Conservation (phyloP, 768 basidiomycete genomes). For the Tylopilus balloui region DNA sequence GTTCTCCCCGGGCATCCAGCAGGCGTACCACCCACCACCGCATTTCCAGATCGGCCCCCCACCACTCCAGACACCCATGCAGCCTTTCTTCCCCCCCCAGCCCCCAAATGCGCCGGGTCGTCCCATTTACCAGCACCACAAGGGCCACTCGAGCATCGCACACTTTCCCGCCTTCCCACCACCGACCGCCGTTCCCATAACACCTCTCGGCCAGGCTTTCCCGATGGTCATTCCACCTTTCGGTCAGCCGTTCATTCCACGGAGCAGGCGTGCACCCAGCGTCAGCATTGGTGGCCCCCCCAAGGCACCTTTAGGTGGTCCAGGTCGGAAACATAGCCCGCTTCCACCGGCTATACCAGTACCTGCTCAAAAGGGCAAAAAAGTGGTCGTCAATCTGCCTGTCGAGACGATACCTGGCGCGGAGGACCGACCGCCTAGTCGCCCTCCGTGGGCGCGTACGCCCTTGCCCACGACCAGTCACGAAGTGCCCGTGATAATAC, state of each 20-base stretch:
- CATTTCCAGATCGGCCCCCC: constrained; percentile 41
- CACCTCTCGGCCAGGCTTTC: constrained; percentile 57
- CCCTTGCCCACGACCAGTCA: constrained; percentile 43
- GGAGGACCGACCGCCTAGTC: constrained; percentile 37
- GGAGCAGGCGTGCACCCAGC: constrained; percentile 61
- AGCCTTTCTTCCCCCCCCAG: constrained; percentile 55
- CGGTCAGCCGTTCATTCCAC: constrained; percentile 50
- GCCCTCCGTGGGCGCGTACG: constrained; percentile 58
- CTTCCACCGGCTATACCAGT: constrained; percentile 37
- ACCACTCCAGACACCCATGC: constrained; percentile 69
- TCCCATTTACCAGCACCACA: constrained; percentile 48
- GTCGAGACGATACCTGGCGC: constrained; percentile 49
- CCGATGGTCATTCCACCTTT: constrained; percentile 46
- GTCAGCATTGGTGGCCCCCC: constrained; percentile 83
- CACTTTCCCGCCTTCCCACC: constrained; percentile 61
- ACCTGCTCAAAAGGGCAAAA: constrained; percentile 53
- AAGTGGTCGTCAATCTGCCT: constrained; percentile 66
- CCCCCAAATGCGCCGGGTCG: constrained; percentile 49
- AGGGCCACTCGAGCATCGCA: constrained; percentile 54
- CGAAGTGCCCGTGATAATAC: constrained; percentile 21
- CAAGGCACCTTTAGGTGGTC: constrained; percentile 79
- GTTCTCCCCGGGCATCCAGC: constrained; percentile 62
- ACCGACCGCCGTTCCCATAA: constrained; percentile 51
- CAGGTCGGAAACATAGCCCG: constrained; percentile 71
- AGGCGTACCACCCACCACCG: constrained; percentile 51